Percentiles rank a stretch among this genome's conserved stretches.
phyloP scores from a whole-genome alignment of 352 stramenopile genomes.

The Phytophthora sp. region DNA sequence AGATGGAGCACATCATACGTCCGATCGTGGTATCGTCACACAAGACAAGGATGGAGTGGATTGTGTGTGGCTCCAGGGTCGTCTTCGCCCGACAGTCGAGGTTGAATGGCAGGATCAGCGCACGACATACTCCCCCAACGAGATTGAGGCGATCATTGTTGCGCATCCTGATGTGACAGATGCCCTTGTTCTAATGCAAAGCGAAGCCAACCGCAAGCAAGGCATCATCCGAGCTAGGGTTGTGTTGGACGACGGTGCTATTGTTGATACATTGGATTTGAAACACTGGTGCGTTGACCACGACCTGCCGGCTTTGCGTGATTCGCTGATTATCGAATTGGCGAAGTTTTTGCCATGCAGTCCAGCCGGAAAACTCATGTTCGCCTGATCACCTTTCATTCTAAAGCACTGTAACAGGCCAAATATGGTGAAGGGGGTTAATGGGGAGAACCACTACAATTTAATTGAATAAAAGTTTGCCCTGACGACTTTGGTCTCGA shows the following conservation, averaged over 20 bases:
- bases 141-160: slow-evolving; percentile 50
- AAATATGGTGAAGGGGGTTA: no score
- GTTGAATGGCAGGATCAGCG: slow-evolving; percentile 41
- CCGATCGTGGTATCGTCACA: slow-evolving; percentile 54
- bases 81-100: slow-evolving; percentile 55
- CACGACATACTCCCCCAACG: slow-evolving; percentile 32
- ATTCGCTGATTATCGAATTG: slow-evolving; percentile 55
- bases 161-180: slow-evolving; percentile 59
- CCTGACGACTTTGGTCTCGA: background rate
- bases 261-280: slow-evolving; percentile 41
- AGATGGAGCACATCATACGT: slow-evolving; percentile 54
- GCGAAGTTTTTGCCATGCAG: slow-evolving; percentile 79
- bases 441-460: no score
- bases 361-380: slow-evolving; percentile 86
- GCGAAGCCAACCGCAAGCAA: slow-evolving; percentile 6
- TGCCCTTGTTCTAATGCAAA: slow-evolving; percentile 58
- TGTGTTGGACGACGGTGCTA: slow-evolving; percentile 34
- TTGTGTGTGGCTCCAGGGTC: slow-evolving; percentile 72
- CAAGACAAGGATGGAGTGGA: slow-evolving; percentile 32
- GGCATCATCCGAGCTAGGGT: slow-evolving; percentile 43
- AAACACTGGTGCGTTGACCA: slow-evolving; percentile 41
- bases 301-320: slow-evolving; percentile 43
- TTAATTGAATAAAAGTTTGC: no score
- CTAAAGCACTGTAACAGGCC: background rate
- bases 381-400: slow-evolving; percentile 45